Base-by-base conservation (phyloP, 2,329 filamentous ascomycete species). In the Fragosphaeria purpurea region DNA sequence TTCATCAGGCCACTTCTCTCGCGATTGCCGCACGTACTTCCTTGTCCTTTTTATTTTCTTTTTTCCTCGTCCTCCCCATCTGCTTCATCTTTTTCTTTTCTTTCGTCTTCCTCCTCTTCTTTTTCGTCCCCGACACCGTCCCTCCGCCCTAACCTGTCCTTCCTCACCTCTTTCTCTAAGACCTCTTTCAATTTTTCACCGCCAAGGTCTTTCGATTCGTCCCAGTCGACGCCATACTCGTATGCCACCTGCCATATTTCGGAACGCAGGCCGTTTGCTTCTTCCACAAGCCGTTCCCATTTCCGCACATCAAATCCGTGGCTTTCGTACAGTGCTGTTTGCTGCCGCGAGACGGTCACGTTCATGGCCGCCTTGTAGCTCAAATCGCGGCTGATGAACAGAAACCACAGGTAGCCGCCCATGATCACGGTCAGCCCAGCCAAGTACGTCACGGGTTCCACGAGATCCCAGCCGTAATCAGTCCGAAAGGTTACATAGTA, bases 201-300 rank as follows among this genome's bases (percentile, higher is more conserved):
- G 12, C 79, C 81, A 47, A 91, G 79, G 57, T 94, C 86, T 55
- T 71, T 71, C 54, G 74, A 76, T 69, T 93, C 88, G 59, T 95
- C 80, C 87, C 88, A 95, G 47, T 91, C 87, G 7, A 90, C 87
- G 59, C 94, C 88, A 63, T 95, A 95, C 67, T 95, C 88, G 37
- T 82, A 79, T 0, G 90, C 88, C 7, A 94, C 79, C 12, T 76
- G 75, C 67, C 85, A 86, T 64, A 96, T 86, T 67, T 96, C 90
- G 56, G 76, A 77, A 6, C 89, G 71, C 56, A 95, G 66, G 3
- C 75, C 69, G 62, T 95, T 95, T 0, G 82, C 87, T 55, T 95
- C 88, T 45, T 89, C 81, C 3, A 94, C 79, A 35, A 94, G 62
- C 4, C 74, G 70, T 60, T 94, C 86, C 90, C 90, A 96, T 54